These are phyloP conservation scores for Apiotrichum gracile DNA, from an alignment of 1,284 basidiomycete genomes.

Conservation along the genomic window DNA sequence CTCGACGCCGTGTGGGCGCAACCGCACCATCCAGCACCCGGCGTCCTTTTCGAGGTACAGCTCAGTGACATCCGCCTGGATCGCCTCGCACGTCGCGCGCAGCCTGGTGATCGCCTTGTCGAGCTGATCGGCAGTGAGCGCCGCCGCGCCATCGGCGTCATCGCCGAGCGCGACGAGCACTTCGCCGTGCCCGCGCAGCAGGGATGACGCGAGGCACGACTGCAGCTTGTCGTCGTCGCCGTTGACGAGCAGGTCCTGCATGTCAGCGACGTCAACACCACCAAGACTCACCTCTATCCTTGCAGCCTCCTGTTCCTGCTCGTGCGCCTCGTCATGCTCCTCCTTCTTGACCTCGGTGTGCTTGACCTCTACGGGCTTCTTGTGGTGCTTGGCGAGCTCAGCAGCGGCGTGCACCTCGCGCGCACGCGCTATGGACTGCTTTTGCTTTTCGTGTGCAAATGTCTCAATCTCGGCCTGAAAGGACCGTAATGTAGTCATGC, in stretches of 20 bases:
- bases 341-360: constrained; percentile 5
- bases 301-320: background rate
- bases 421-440: constrained; percentile 33
- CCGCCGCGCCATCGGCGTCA: constrained; percentile 23
- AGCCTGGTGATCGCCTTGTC: constrained; percentile 25
- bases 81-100: constrained; percentile 15
- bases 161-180: constrained; percentile 35
- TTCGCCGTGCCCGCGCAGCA: constrained; percentile 43
- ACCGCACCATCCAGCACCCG: constrained; percentile 41
- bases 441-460: constrained; percentile 41
- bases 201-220: constrained; percentile 28
- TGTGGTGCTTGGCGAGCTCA: constrained; percentile 36
- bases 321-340: constrained; percentile 1
- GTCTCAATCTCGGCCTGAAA: constrained; percentile 47
- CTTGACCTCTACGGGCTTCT: constrained; percentile 10
- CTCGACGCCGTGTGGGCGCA: constrained; percentile 42
- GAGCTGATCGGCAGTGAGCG: constrained; percentile 21
- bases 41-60: constrained; percentile 28
- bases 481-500: constrained; percentile 43
- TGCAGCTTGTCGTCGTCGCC: constrained; percentile 30
- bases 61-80: constrained; percentile 39
- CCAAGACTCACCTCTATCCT: constrained; percentile 30
- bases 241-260: constrained; percentile 29
- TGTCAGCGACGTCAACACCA: background rate
- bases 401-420: constrained; percentile 36